phyloP scores from a whole-genome alignment of 208 protist species.

The Leishmania turanica region DNA sequence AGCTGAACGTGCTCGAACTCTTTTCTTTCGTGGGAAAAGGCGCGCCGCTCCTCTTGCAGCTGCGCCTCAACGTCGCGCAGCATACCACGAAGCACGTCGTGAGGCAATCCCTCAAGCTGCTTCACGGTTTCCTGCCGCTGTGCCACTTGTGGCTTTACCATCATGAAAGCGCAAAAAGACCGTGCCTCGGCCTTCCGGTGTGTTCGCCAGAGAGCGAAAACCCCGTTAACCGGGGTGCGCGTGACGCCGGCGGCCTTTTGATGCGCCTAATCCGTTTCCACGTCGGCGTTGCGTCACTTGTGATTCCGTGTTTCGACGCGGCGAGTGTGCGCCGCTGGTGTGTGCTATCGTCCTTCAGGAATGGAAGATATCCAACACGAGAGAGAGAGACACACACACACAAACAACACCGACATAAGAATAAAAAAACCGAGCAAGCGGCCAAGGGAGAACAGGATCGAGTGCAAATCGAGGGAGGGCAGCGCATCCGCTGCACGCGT shows the following conservation, averaged over 20 bases:
- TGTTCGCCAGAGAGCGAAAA: not conserved
- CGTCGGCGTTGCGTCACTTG: not conserved
- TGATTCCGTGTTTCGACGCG: not conserved
- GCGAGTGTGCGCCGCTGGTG: not conserved
- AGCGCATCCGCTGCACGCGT: not conserved
- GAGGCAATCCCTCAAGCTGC: not conserved
- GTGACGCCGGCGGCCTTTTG: not conserved
- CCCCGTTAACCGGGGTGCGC: too few relatives aligned
- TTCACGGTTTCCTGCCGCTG: not conserved
- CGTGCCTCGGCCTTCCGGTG: not conserved
- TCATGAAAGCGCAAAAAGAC: not conserved
- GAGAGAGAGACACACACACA: too few relatives aligned
- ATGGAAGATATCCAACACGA: not conserved
- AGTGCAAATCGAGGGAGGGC: not conserved
- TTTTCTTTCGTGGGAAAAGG: not conserved
- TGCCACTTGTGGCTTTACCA: not conserved
- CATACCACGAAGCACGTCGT: conserved; percentile 88
- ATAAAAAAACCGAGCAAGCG: not conserved
- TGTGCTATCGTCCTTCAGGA: not conserved
- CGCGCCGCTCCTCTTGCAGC: conserved; percentile 8
- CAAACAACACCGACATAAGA: not conserved
- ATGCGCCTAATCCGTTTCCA: not conserved
- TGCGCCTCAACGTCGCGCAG: conserved; percentile 2
- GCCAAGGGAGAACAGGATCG: not conserved
- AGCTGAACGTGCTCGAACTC: not conserved